Percentiles rank a stretch among this genome's conserved stretches.
These are phyloP conservation scores for Entophlyctis helioformis DNA, from an alignment of 192 early-diverging fungal genomes.

Conservation along the genomic window DNA sequence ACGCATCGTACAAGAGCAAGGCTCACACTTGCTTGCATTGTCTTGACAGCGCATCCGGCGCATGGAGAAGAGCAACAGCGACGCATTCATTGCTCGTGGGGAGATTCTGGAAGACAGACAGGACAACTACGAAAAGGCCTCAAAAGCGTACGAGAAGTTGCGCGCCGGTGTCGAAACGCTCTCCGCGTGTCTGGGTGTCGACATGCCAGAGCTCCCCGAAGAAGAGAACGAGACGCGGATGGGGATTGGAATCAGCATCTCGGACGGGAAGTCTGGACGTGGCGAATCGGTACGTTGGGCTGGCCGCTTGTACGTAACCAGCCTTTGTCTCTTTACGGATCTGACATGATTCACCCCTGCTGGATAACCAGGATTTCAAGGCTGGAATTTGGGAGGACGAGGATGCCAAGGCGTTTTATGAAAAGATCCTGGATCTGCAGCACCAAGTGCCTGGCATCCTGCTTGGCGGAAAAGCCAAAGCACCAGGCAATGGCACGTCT, in stretches of 20 bases:
- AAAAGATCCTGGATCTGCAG: slow-evolving; percentile 67
- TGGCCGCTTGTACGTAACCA: too few species aligned
- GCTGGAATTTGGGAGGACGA: slow-evolving; percentile 85
- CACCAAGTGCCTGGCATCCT: slow-evolving; percentile 74
- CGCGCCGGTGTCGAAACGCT: slow-evolving; percentile 42
- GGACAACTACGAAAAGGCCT: slow-evolving; percentile 57
- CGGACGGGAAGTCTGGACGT: too few species aligned
- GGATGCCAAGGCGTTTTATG: slow-evolving; percentile 82
- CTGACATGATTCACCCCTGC: slow-evolving; percentile 11
- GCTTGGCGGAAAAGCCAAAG: slow-evolving; percentile 37
- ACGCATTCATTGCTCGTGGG: slow-evolving; percentile 69
- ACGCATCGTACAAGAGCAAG: too few species aligned
- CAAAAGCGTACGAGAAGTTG: slow-evolving; percentile 60
- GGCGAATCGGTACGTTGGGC: too few species aligned
- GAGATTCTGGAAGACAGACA: slow-evolving; percentile 68
- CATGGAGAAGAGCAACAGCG: slow-evolving; percentile 63
- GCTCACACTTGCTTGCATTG: too few species aligned
- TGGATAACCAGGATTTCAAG: slow-evolving; percentile 5
- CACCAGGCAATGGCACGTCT: neutral
- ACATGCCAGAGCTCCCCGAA: slow-evolving; percentile 69
- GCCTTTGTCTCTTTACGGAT: too few species aligned
- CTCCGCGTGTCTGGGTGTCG: slow-evolving; percentile 57
- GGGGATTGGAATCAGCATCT: slow-evolving; percentile 15
- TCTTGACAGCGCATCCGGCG: slow-evolving; percentile 43
- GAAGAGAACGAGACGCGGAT: slow-evolving; percentile 42